Conservation (phyloP, 2,329 filamentous ascomycete genomes). For the Botrytis pseudocinerea region DNA sequence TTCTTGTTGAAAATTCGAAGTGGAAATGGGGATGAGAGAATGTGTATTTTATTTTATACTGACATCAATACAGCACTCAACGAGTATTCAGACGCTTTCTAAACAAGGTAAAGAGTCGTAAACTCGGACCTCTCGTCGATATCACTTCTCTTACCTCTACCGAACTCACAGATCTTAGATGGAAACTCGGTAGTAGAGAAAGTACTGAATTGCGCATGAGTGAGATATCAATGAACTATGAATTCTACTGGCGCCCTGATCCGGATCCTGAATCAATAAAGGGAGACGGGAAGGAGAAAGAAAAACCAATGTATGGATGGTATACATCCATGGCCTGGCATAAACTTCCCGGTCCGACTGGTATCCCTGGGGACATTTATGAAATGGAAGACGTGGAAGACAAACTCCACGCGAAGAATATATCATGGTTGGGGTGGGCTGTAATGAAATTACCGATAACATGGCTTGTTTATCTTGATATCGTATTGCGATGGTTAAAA, state of each 20-base stretch:
- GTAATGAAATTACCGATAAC: not conserved
- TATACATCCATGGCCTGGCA: conserved; percentile 1
- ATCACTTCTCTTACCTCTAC: too few relatives aligned
- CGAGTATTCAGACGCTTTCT: not conserved
- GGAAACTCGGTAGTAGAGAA: not conserved
- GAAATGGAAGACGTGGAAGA: not conserved
- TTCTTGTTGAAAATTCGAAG: not conserved
- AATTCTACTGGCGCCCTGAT: not conserved
- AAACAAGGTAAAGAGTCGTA: not conserved
- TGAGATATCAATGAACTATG: conserved; percentile 8
- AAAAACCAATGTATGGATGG: conserved; percentile 8
- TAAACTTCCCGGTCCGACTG: not conserved
- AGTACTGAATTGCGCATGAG: not conserved
- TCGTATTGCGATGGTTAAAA: not conserved
- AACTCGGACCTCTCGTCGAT: conserved; percentile 1
- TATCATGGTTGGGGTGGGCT: not conserved
- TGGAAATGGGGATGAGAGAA: not conserved
- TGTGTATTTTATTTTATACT: not conserved
- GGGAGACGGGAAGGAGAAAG: not conserved
- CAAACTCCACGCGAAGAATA: not conserved
- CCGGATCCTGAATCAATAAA: not conserved
- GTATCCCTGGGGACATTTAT: not conserved
- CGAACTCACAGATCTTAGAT: not conserved
- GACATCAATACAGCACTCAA: not conserved
- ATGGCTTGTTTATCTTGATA: not conserved